Conservation (phyloP, 2,329 filamentous ascomycete species). For the Fusarium zealandicum region DNA sequence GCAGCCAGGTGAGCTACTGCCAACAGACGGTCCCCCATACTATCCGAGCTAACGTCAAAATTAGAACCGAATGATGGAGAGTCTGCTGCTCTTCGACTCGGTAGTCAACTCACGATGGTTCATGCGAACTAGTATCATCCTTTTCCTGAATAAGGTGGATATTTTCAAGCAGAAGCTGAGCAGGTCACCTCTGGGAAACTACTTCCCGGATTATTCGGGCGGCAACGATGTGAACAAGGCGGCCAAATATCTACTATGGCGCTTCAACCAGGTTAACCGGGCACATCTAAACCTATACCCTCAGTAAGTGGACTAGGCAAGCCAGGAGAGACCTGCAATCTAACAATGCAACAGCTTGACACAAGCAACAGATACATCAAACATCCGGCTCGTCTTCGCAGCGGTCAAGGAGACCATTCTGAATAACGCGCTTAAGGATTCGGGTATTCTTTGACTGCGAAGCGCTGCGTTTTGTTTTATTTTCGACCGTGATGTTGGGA, state of each 20-base stretch:
- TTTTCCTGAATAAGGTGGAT: conserved; percentile 99
- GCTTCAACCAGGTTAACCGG: conserved; percentile 98
- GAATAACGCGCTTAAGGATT: conserved; percentile 97
- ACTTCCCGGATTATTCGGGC: conserved; percentile 97
- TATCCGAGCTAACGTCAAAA: conserved; percentile 13
- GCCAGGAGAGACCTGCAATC: background rate
- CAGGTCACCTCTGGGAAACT: conserved; percentile 88
- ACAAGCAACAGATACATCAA: conserved; percentile 98
- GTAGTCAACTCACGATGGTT: conserved; percentile 99
- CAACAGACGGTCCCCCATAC: background rate
- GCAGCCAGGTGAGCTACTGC: conserved; percentile 73
- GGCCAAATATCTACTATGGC: conserved; percentile 96
- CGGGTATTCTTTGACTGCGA: conserved; percentile 80
- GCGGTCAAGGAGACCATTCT: conserved; percentile 99
- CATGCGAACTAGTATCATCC: conserved; percentile 97
- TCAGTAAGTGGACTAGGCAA: conserved; percentile 69
- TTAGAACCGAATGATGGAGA: conserved; percentile 99
- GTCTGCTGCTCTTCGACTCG: conserved; percentile 92
- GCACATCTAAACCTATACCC: conserved; percentile 96
- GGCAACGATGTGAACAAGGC: conserved; percentile 98
- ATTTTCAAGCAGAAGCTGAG: conserved; percentile 95
- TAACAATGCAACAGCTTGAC: conserved; percentile 71
- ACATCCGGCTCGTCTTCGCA: conserved; percentile 96
- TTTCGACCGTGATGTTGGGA: conserved; percentile 36
- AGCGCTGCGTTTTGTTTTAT: conserved; percentile 19